A percentile compares a stretch with the other conserved stretches of the same genome.
These are phyloP conservation scores for Xylogone sp. DNA, from an alignment of 2,329 filamentous ascomycete genomes.

Conservation along the genomic window DNA sequence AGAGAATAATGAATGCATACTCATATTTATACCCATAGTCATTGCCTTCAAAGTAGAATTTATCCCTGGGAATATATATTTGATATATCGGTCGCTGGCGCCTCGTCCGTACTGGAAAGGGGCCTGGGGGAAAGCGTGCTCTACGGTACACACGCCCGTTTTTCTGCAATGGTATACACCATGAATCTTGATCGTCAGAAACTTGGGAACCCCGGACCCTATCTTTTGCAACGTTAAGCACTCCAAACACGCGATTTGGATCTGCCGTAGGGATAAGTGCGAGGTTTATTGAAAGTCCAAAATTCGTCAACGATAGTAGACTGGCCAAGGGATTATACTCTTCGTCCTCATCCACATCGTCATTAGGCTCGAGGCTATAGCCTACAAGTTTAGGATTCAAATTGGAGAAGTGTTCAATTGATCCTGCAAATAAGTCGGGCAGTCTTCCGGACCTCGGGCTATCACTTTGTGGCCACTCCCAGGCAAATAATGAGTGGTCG, in stretches of 20 bases:
- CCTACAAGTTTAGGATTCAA: neutral
- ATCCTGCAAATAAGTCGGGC: neutral
- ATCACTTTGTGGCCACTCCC: conserved; percentile 5
- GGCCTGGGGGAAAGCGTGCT: neutral
- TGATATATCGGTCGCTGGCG: neutral
- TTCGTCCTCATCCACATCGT: neutral
- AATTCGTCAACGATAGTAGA: neutral
- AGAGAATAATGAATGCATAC: neutral
- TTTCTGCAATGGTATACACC: neutral
- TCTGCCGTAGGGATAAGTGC: neutral
- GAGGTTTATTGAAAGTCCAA: neutral
- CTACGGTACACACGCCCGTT: neutral
- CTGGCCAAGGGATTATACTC: neutral
- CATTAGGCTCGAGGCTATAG: neutral
- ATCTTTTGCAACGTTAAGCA: neutral
- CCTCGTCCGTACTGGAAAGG: neutral
- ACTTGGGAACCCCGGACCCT: neutral
- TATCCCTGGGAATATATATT: conserved; percentile 2
- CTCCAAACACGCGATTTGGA: neutral
- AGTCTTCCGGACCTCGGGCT: neutral
- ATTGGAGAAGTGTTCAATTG: neutral
- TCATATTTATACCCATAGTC: neutral
- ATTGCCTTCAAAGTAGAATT: neutral
- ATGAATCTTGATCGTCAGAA: neutral
- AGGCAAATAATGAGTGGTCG: conserved; percentile 32